Evolutionary conservation across 2,329 filamentous ascomycete genomes (phyloP).

Genomic region (Juglanconis oblonga): DNA sequence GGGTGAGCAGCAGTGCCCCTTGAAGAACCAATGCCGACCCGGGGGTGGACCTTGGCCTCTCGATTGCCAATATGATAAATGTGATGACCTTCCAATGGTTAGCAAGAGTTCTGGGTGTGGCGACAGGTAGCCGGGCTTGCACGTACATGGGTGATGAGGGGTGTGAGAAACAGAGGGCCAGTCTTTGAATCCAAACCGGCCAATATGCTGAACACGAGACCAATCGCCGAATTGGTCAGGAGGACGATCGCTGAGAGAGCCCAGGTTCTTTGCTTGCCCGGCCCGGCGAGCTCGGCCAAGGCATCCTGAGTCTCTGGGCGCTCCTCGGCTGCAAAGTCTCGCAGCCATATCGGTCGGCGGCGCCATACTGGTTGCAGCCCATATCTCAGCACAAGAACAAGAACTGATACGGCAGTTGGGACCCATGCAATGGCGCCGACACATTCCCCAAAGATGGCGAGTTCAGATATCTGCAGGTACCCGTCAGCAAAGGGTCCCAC

Average conservation of each 20-base stretch:
- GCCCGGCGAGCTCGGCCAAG: constrained; percentile 1
- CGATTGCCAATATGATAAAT: constrained; percentile 7
- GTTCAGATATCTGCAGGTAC: constrained; percentile 15
- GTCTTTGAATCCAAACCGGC: background rate
- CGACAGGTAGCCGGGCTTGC: background rate
- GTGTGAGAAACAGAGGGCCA: constrained; percentile 16
- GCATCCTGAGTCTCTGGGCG: constrained; percentile 3
- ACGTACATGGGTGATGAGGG: constrained; percentile 17
- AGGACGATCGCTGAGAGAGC: background rate
- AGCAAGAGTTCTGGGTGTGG: background rate
- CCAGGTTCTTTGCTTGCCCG: constrained; percentile 4
- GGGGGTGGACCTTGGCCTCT: constrained; percentile 43
- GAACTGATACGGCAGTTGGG: constrained; percentile 28
- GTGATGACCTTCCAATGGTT: constrained; percentile 6
- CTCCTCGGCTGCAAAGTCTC: constrained; percentile 30
- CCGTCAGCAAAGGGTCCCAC: constrained; percentile 7
- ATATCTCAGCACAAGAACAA: constrained; percentile 30
- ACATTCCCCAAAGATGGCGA: constrained; percentile 28
- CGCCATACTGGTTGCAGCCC: constrained; percentile 28
- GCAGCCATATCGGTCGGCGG: constrained; percentile 32
- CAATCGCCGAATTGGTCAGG: constrained; percentile 3
- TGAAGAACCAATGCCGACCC: constrained; percentile 73
- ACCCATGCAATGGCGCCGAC: constrained; percentile 30
- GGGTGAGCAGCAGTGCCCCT: constrained; percentile 29
- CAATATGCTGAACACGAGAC: constrained; percentile 9